Conservation (phyloP, 164 flowering plant genomes). For the Kalanchoe fedtschenkoi region DNA sequence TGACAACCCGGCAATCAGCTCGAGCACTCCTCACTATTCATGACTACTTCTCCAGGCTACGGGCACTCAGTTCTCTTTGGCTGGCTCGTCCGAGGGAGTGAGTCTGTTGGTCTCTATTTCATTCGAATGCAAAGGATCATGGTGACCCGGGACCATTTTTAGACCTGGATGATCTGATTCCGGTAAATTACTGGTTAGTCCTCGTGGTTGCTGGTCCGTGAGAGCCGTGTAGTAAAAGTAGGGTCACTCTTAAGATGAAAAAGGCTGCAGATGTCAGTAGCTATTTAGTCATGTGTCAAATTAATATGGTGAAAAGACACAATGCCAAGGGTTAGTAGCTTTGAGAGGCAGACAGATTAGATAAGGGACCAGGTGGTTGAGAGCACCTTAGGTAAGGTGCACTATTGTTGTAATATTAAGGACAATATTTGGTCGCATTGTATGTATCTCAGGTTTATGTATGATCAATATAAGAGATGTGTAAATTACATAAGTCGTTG, state of each 20-base stretch:
- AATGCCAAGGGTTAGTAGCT: neutral
- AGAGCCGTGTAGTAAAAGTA: neutral
- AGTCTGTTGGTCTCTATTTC: neutral
- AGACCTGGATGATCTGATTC: neutral
- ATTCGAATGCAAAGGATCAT: neutral
- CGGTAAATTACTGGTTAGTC: neutral
- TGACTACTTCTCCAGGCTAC: constrained; percentile 9
- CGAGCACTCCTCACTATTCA: constrained; percentile 8
- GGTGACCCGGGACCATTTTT: neutral
- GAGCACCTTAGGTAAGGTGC: neutral
- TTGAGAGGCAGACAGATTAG: constrained; percentile 1
- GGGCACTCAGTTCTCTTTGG: constrained; percentile 8
- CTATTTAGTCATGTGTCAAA: neutral
- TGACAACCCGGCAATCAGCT: constrained; percentile 7
- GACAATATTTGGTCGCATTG: neutral
- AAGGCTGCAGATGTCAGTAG: neutral
- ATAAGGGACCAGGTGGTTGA: neutral
- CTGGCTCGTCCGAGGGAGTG: constrained; percentile 9
- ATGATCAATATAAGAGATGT: neutral
- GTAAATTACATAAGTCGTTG: neutral
- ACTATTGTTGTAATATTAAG: neutral
- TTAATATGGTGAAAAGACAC: neutral
- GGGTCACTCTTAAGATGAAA: neutral
- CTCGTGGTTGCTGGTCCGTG: neutral
- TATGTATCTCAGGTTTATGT: neutral